phyloP scores from a whole-genome alignment of 2,329 filamentous ascomycete genomes.

The Cladosporium sp. region DNA sequence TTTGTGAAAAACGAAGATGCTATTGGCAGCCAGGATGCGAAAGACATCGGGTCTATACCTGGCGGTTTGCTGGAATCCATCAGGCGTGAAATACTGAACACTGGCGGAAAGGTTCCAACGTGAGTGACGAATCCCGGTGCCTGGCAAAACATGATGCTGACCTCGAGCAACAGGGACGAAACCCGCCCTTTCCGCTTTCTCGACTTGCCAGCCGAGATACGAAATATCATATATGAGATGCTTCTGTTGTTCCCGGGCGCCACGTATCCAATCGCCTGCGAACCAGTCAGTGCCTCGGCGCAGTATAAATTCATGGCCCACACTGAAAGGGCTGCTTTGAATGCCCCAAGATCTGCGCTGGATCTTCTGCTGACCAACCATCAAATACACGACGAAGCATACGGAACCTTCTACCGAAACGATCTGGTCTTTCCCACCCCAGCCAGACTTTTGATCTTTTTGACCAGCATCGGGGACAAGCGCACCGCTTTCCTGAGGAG shows the following conservation, averaged over 20 bases:
- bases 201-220: constrained; percentile 30
- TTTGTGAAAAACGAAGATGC: not conserved
- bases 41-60: not conserved
- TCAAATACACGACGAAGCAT: constrained; percentile 45
- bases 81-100: not conserved
- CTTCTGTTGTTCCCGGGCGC: not conserved
- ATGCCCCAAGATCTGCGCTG: constrained; percentile 23
- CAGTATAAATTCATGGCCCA: not conserved
- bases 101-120: too few relatives aligned
- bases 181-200: constrained; percentile 14
- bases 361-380: constrained; percentile 40
- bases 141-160: too few relatives aligned
- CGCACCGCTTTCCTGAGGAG: not conserved
- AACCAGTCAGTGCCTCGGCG: not conserved
- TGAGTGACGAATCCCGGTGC: too few relatives aligned
- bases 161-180: too few relatives aligned
- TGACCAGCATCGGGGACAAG: not conserved
- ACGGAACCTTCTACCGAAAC: constrained; percentile 45
- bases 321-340: not conserved
- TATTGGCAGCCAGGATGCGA: not conserved
- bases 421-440: constrained; percentile 30
- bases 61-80: not conserved
- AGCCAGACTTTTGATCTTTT: not conserved
- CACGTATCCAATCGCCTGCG: not conserved
- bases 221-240: constrained; percentile 30